These are phyloP conservation scores for Sporothrix schenckii DNA, from an alignment of 2,329 filamentous ascomycete genomes.

Conservation along the genomic window DNA sequence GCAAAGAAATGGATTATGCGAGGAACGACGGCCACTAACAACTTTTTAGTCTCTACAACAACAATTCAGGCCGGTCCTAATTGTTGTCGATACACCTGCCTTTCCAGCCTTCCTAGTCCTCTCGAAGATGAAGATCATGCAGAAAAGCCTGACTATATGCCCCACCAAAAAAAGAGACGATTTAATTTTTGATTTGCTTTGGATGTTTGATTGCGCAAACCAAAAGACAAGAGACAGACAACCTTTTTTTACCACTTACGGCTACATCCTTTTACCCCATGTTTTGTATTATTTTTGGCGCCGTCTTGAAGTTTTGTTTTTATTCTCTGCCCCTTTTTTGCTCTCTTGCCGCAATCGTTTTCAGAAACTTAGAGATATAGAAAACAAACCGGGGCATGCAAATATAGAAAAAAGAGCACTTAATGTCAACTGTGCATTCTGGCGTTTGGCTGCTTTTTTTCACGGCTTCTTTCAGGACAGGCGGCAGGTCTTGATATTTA, in stretches of 20 bases:
- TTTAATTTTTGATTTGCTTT: constrained; percentile 18
- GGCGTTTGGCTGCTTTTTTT: neutral
- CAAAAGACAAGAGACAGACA: constrained; percentile 5
- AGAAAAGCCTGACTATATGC: neutral
- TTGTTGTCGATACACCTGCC: neutral
- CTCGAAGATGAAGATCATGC: neutral
- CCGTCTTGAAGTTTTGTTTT: neutral
- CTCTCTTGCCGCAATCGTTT: neutral
- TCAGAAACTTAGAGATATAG: constrained; percentile 8
- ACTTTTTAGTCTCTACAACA: constrained; percentile 17
- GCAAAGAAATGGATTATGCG: neutral
- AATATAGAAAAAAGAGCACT: neutral
- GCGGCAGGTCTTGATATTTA: too few species aligned
- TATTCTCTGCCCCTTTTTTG: neutral
- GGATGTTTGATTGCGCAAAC: constrained; percentile 15
- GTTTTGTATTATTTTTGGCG: neutral
- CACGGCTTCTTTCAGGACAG: neutral
- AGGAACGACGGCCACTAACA: neutral
- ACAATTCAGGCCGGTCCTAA: constrained; percentile 24
- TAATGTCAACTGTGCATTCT: neutral
- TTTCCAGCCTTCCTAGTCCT: neutral
- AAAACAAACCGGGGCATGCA: constrained; percentile 8
- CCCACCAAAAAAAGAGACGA: constrained; percentile 10
- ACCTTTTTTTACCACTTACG: neutral
- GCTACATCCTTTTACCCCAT: neutral